Evolutionary conservation across 1,284 basidiomycete species (phyloP), one percentile per base, ranked within the genome.

Genomic region (Fomitopsis schrenkii): DNA sequence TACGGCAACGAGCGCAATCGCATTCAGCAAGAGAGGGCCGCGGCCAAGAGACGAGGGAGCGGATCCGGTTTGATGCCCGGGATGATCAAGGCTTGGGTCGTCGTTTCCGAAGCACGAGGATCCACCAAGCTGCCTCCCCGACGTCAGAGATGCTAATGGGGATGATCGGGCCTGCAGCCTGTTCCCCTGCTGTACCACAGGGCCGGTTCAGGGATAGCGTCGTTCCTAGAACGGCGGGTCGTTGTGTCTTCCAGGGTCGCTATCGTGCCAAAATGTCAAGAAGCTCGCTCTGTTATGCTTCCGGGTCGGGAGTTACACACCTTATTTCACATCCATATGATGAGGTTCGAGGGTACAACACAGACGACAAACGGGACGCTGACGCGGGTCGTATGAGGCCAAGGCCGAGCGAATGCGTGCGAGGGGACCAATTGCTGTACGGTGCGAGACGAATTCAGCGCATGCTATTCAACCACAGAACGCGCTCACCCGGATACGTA

Each of bases 1-100:
- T 54, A 54, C 52, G 52, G 52, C 52, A 54, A 54, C 33, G 52
- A 22, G 52, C 52, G 52, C 10, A 54, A 22, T 36, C 52, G 52
- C 35, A 54, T 40, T 17, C 22, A 54, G 52, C 52, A 19, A 17
- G 52, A 36, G 7, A 22, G 17, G 52, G 52, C 52, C n/a, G 35
- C 48, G 52, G 52, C 52, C n/a, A 54, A 38, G 52, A 36, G 35
- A 54, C 30, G 36, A 38, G 19, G 19, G 52, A 14, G 52, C 52
- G 52, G 52, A 33, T 54, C 35, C 52, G 52, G 52, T 54, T 54
- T 54, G 52, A 54, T 54, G 52, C 52, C 52, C 52, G 52, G 52
- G 19, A 19, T n/a, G 52, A 54, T 54, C 50, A 53, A 53, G 50
- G 17, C 50, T 53, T 19, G 15, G 28, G 50, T 40, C 8, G 33